Base-by-base conservation (phyloP, 768 basidiomycete genomes). In the Mycena vitilis region DNA sequence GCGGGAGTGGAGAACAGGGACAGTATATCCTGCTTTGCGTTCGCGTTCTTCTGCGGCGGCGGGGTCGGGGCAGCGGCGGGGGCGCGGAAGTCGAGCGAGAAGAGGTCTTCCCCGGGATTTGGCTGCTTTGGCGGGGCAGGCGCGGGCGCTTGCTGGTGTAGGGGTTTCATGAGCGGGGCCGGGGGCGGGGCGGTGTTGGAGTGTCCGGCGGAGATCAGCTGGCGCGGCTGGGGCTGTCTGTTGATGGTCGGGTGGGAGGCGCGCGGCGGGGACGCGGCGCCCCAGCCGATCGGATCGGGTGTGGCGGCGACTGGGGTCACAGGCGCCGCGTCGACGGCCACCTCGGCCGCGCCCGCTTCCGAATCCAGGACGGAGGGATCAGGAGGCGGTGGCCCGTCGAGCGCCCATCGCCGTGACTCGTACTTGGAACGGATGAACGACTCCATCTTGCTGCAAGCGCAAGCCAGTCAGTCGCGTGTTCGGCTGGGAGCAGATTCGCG, bases 391-490 rank as follows among this genome's bases (percentile, higher is more conserved):
- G 94, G 92, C 0, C 94, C 95, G n/a, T 96, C 93, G 79, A 92
- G 81, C 2, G 96, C 97, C 97, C 97, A 99, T 65, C 97, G 85
- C 30, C 87, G 86, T 3, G 92, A 89, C 79, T 99, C 97, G 78
- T 99, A 99, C 78, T 99, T 99, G 23, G 94, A 96, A 57, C 97
- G 91, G 68, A 99, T 93, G 80, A 96, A 99, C 0, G 94, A 95
- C 65, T 99, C 97, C 85, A 99, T 96, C 87, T 99, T 99, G 78
- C 96, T 97, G 76, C n/a, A 63, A 30, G 25, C 23, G 9, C n/a
- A 63, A 30, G 25, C 23, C 8, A 47, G 23, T 57, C 10, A 66
- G 53, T 30, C 13, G 15, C 44, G 54, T 53, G 23, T 25, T 10
- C 16, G 23, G 18, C 15, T 54, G 40, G 47, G 36, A 49, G 48